Base-by-base conservation (phyloP, 176 grass and related monocot genomes). In the Eragrostis nindensis region DNA sequence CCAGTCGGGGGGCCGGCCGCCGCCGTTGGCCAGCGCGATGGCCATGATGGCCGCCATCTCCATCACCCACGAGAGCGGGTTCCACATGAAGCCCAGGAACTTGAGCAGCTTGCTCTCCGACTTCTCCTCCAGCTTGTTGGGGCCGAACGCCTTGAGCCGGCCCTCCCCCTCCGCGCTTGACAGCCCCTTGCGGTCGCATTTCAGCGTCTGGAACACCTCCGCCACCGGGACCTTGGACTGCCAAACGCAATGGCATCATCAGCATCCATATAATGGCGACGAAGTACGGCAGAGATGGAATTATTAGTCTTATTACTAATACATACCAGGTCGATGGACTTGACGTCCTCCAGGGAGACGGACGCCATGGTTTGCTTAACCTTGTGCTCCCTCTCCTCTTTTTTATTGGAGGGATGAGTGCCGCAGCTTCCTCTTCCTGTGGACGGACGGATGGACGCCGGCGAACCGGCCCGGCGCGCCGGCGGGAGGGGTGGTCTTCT, bases 71-170 rank as follows among this genome's bases (percentile, higher is more conserved):
- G 94, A 94, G 7, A 97, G 87, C 7, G 94, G 94, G 86, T 97
- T 97, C 94, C 91, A 97, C 94, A 97, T 94, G 91, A 97, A 97
- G 5, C 91, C 87, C 4, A 97, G 48, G 83, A 94, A 98, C 87
- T 98, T 98, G 83, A 98, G 95, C 49, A 98, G 32, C 52, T 94
- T 94, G 87, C 78, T 97, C 86, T 98, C 92, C 87, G 80, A 90
- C 84, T 98, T 98, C 86, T 98, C 92, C 86, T 98, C 95, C n/a
- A 98, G 87, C 87, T 91, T 98, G 90, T 98, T 94, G 83, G 83
- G 77, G 7, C 95, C 95, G 67, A 94, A 98, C 22, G 90, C 11
- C 45, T 59, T 49, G 19, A 98, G 83, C 17, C 95, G 85, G 48
- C 66, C 30, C 56, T 85, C 85, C 5, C 79, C 92, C 62, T 94